phyloP scores from a whole-genome alignment of 805 yeast species.

The Hanseniaspora clermontiae region DNA sequence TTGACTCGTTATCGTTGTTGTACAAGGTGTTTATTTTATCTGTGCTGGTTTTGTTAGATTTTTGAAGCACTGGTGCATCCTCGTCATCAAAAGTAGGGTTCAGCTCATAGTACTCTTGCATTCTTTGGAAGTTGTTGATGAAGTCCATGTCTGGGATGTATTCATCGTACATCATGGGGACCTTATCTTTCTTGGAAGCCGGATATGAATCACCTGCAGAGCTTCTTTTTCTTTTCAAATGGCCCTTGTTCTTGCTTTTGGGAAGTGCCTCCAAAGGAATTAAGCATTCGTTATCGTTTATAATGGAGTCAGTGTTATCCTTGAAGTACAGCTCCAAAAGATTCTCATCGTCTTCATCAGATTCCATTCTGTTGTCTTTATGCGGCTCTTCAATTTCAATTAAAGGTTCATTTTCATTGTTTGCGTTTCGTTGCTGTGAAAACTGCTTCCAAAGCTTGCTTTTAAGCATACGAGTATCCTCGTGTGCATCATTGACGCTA shows the following conservation, averaged over 20 bases:
- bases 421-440: background rate
- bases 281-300: conserved; percentile 12
- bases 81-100: conserved; percentile 18
- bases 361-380: background rate
- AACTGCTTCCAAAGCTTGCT: background rate
- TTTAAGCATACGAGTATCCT: background rate
- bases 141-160: conserved; percentile 63
- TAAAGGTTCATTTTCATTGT: background rate
- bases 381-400: background rate
- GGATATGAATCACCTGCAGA: background rate
- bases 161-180: conserved; percentile 45
- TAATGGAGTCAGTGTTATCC: conserved; percentile 10
- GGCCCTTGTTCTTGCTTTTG: background rate
- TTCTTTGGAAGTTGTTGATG: conserved; percentile 34
- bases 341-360: conserved; percentile 4
- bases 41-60: background rate
- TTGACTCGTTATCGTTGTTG: background rate
- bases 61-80: background rate
- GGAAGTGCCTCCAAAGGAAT: conserved; percentile 13
- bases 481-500: conserved; percentile 7
- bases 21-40: background rate
- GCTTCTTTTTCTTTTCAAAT: background rate
- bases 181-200: background rate
- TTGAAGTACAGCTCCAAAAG: background rate
- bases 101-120: conserved; percentile 30